These are phyloP conservation scores for Candida chilensis DNA, from an alignment of 805 yeast genomes.

Conservation along the genomic window DNA sequence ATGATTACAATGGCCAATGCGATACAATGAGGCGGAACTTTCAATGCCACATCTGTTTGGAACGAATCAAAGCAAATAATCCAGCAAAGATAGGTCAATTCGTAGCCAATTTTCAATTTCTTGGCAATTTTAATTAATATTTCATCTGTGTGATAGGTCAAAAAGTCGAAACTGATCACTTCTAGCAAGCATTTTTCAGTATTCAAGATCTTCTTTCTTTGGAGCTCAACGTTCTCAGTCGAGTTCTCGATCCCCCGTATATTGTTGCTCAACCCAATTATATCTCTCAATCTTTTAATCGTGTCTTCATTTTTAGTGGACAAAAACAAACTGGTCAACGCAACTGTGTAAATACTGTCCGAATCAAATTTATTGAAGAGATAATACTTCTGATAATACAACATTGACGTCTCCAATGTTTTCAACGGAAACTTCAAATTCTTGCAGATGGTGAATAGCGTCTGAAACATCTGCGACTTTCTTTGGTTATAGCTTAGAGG, in stretches of 20 bases:
- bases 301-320: constrained; percentile 81
- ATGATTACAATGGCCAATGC: constrained; percentile 62
- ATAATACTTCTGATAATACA: constrained; percentile 63
- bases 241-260: constrained; percentile 18
- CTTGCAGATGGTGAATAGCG: constrained; percentile 42
- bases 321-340: constrained; percentile 57
- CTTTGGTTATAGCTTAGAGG: constrained; percentile 39
- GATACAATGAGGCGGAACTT: constrained; percentile 66
- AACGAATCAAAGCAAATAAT: constrained; percentile 65
- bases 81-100: constrained; percentile 57
- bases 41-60: constrained; percentile 58
- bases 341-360: constrained; percentile 49
- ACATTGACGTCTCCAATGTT: constrained; percentile 62
- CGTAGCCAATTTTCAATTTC: constrained; percentile 32
- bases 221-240: constrained; percentile 30
- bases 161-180: constrained; percentile 71
- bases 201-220: constrained; percentile 45
- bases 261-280: constrained; percentile 40
- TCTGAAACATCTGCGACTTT: constrained; percentile 43
- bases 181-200: constrained; percentile 71
- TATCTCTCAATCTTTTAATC: constrained; percentile 62
- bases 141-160: constrained; percentile 60
- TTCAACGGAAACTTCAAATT: constrained; percentile 58
- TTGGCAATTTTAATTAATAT: constrained; percentile 55
- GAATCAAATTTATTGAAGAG: constrained; percentile 55